Base-by-base conservation (phyloP, 306 rosid species). In the Inga laurina region DNA sequence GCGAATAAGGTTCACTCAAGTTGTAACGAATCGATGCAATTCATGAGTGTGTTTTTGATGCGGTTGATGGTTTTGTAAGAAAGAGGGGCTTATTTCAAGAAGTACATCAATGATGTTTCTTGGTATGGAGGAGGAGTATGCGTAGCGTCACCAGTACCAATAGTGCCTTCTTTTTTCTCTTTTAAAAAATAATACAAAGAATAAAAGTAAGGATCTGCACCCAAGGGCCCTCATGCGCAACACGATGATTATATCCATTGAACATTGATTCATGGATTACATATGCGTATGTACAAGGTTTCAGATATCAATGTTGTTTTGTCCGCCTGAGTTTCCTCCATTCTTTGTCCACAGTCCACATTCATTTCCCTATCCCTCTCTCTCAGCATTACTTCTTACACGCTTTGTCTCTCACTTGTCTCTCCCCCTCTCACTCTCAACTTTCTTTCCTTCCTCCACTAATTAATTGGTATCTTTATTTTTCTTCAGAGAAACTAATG, bases 241-340 rank as follows among this genome's bases (percentile, higher is more conserved):
- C 90, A 79, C 90, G 83, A 87, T 85, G 75, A 91, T 90, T 74
- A 15, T 76, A 81, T 88, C 84, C 92, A 87, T 88, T 87, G 91
- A 87, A 85, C 90, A 85, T 84, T 76, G 85, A 82, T 87, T 74
- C 48, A 65, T 66, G 64, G 21, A 83, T 51, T 77, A 43, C 70
- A 75, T 39, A 44, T 76, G 44, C 59, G 61, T 39, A 6, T 39
- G 43, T 75, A 68, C 76, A 82, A 69, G 74, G 77, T 86, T 67
- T 68, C 84, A 78, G 45, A 64, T 74, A 86, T 80, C 89, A 66
- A 75, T 85, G 82, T 84, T 67, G 65, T 74, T 84, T 78, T 78
- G 79, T 81, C 88, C 89, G 75, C 79, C 78, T 45, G 5, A 71
- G 72, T 56, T 54, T 72, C 62, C 66, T 44, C 72, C 44, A 32